phyloP scores from a whole-genome alignment of 164 flowering plant genomes.

The Cinnamomum chago region DNA sequence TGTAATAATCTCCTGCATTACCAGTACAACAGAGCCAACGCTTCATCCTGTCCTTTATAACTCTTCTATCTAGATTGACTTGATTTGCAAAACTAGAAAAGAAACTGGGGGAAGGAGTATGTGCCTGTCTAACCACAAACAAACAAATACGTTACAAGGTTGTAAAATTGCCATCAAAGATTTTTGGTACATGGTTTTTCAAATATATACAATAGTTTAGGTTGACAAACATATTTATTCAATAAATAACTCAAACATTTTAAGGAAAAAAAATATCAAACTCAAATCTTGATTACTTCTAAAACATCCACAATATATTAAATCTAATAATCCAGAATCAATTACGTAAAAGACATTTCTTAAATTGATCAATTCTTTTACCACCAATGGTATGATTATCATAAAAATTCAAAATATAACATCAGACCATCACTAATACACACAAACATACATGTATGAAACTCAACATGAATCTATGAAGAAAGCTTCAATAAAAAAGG shows the following conservation, averaged over 20 bases:
- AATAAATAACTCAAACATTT: background rate
- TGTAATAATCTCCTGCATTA: slow-evolving; percentile 13
- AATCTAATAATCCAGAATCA: no score
- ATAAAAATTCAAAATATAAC: no score
- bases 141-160: background rate
- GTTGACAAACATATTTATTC: background rate
- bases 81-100: slow-evolving; percentile 1
- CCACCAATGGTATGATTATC: no score
- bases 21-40: slow-evolving; percentile 26
- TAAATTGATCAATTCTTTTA: no score
- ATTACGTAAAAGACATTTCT: no score
- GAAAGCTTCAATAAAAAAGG: no score
- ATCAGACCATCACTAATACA: no score
- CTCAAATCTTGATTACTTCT: no score
- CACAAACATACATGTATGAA: no score
- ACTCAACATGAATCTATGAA: no score
- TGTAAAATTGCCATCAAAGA: background rate
- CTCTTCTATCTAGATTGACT: background rate
- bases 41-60: slow-evolving; percentile 17
- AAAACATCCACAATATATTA: no score
- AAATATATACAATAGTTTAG: background rate
- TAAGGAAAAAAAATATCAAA: background rate
- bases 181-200: background rate
- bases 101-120: slow-evolving; percentile 5
- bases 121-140: slow-evolving; percentile 10